Evolutionary conservation across 345 rosid species (phyloP).

Genomic region (Hibiscus mutabilis): DNA sequence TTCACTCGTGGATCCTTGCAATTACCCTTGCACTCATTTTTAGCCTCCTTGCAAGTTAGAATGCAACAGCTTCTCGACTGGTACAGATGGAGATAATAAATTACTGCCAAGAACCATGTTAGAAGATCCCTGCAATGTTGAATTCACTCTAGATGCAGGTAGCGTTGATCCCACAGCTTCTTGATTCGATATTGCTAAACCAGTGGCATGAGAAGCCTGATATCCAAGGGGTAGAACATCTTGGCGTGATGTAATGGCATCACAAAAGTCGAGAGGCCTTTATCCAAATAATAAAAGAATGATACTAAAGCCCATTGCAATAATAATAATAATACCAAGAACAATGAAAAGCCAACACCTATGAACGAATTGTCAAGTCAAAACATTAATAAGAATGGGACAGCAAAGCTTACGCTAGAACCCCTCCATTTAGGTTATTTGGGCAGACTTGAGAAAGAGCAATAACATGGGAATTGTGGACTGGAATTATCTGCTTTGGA

Average conservation of each 20-base stretch:
- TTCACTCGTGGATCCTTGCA: no score
- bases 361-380: not conserved
- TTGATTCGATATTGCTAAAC: slow-evolving; percentile 56
- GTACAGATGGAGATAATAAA: slow-evolving; percentile 48
- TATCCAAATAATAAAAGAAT: slow-evolving; percentile 27
- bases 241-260: slow-evolving; percentile 48
- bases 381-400: not conserved
- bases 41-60: no score
- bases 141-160: slow-evolving; percentile 54
- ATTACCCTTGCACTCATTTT: no score
- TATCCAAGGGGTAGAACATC: slow-evolving; percentile 52
- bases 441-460: slow-evolving; percentile 85
- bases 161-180: slow-evolving; percentile 50
- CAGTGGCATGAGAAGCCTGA: slow-evolving; percentile 52
- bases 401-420: slow-evolving; percentile 60
- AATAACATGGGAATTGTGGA: slow-evolving; percentile 65
- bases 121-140: slow-evolving; percentile 57
- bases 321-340: slow-evolving; percentile 4
- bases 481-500: slow-evolving; percentile 50
- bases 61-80: slow-evolving; percentile 20
- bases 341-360: not conserved
- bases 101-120: slow-evolving; percentile 50
- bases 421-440: slow-evolving; percentile 65
- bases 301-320: slow-evolving; percentile 16
- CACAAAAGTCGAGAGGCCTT: slow-evolving; percentile 95